Percentiles rank a stretch among this genome's conserved stretches.
Conservation (phyloP, 345 rosid species). For the Camelina laxa region DNA sequence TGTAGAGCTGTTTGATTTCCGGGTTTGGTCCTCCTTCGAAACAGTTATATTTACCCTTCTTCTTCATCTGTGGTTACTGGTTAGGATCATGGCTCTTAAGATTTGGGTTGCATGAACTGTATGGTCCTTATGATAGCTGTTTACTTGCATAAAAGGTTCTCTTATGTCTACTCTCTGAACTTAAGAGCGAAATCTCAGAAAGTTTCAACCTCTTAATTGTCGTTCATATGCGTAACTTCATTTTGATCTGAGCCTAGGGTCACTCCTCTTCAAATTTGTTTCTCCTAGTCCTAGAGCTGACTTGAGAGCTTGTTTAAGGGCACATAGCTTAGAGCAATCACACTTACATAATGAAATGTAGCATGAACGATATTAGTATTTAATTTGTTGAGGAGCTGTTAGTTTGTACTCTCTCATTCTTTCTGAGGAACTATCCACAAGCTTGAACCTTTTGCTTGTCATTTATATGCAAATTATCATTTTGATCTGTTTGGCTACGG, state of each 20-base stretch:
- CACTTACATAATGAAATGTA: neutral
- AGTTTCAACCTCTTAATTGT: neutral
- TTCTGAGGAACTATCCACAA: neutral
- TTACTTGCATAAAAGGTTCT: conserved; percentile 14
- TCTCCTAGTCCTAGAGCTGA: neutral
- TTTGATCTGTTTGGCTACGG: neutral
- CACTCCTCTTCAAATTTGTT: neutral
- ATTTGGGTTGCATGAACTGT: neutral
- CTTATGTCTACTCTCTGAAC: neutral
- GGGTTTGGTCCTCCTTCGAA: conserved; percentile 54
- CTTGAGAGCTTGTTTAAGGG: neutral
- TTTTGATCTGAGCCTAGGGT: neutral
- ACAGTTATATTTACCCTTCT: conserved; percentile 41
- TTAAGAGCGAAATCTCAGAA: neutral
- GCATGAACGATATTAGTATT: neutral
- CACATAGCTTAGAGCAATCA: neutral
- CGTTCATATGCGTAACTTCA: neutral
- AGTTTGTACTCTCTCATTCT: neutral
- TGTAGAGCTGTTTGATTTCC: conserved; percentile 47
- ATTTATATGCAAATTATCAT: neutral
- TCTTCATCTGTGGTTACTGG: neutral
- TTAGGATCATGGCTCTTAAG: neutral
- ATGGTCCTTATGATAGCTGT: too few species aligned
- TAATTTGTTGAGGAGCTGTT: too few species aligned
- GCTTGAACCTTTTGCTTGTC: neutral